Percentiles rank a stretch among this genome's conserved stretches.
Conservation (phyloP, 2,329 filamentous ascomycete genomes). For the Coniochaeta sp. region DNA sequence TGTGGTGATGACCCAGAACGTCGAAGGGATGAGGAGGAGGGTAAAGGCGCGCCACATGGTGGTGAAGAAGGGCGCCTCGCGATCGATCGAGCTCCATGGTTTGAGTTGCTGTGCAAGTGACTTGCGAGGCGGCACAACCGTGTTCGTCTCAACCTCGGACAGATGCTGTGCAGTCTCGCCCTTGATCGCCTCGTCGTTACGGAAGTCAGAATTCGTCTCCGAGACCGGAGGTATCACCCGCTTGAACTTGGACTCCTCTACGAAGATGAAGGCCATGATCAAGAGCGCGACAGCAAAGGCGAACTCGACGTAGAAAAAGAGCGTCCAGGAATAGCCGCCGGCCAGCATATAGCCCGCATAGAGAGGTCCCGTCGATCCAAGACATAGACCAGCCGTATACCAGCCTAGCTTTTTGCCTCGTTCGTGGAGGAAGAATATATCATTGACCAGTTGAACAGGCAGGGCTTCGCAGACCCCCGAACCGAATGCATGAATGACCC, state of each 20-base stretch:
- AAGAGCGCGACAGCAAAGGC: conserved; percentile 30
- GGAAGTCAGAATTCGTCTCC: conserved; percentile 3
- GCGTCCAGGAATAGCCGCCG: conserved; percentile 47
- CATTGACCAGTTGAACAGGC: conserved; percentile 30
- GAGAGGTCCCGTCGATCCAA: conserved; percentile 43
- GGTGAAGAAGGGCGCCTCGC: conserved; percentile 31
- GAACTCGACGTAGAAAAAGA: conserved; percentile 51
- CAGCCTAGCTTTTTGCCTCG: conserved; percentile 44
- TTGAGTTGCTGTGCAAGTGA: conserved; percentile 30
- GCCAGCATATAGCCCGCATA: conserved; percentile 52
- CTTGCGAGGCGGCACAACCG: conserved; percentile 24
- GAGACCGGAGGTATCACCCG: conserved; percentile 3
- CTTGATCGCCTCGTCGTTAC: not conserved
- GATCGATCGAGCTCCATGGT: conserved; percentile 28
- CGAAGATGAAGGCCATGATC: conserved; percentile 14
- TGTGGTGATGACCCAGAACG: conserved; percentile 36
- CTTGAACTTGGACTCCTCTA: conserved; percentile 14
- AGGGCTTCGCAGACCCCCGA: conserved; percentile 29
- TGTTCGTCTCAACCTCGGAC: not conserved
- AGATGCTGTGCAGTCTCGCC: not conserved
- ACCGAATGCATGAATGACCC: conserved; percentile 26
- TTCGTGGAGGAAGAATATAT: conserved; percentile 32
- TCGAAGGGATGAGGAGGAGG: conserved; percentile 33
- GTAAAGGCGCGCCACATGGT: conserved; percentile 33
- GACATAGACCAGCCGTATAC: conserved; percentile 50